Evolutionary conservation across 306 rosid genomes (phyloP), one percentile per base, ranked within the genome.

Genomic region (Prinsepia uniflora): DNA sequence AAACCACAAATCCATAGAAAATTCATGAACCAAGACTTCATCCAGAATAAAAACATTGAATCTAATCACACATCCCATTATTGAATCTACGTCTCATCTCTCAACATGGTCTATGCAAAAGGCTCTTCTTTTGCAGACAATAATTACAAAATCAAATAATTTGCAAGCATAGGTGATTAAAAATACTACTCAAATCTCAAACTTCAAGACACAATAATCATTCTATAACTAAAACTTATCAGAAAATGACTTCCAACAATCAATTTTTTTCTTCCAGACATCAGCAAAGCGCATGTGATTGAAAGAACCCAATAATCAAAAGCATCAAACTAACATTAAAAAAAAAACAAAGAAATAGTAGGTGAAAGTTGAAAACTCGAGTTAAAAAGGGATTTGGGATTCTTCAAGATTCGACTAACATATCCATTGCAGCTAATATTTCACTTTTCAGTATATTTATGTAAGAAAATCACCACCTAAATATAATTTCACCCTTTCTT

Each of bases 61-160:
- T n/a, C n/a, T n/a, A n/a, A n/a, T n/a, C n/a, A n/a, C n/a, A n/a
- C n/a, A n/a, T 2, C 96, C 96, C 98, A 90, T 92, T 73, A 85
- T 82, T 72, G 49, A 89, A 88, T 78, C 90, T 84, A 86, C 77
- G 78, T 81, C 75, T 83, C 88, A 77, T 84, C 53, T 24, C 30
- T 83, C 65, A 74, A 69, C 90, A 85, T 81, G 70, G 30, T 72
- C 70, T 52, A 15, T 24, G 41, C 15, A 42, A 15, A 70, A 13
- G 34, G 69, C 66, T 73, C 84, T 65, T 41, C 54, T 65, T 15
- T 69, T 67, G 15, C 56, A 49, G 44, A 34, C 36, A 66, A 82
- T 20, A 76, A 66, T 70, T 71, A 78, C 68, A 70, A 76, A 63
- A 65, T 24, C 49, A 77, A 74, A 61, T 78, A 66, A 69, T 14